Base-by-base conservation (phyloP, 2,329 filamentous ascomycete genomes). In the Colletotrichum sp. region DNA sequence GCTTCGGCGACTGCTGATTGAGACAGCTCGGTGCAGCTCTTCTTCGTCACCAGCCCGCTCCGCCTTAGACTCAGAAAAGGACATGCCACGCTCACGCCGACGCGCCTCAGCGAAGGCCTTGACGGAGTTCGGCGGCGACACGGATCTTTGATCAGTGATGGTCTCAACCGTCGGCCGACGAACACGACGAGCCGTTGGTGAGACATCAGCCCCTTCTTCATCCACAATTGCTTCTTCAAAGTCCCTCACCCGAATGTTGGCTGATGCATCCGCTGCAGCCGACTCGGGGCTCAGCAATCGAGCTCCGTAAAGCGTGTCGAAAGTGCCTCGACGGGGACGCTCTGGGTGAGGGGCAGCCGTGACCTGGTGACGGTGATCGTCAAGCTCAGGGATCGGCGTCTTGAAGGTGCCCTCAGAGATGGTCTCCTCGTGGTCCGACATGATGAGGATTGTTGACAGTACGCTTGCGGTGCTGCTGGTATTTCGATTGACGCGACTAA, bases 71-170 rank as follows among this genome's bases (percentile, higher is more conserved):
- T 90, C 90, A 19, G 89, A 91, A 78, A 89, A 87, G 27, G 89
- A 93, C 82, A 89, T 83, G 76, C 93, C 95, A 59, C 96, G 94
- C 82, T 96, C 95, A 75, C 96, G 93, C 75, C 95, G 95, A 67
- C 95, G 94, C 71, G 95, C 95, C 81, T 97, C 95, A 22, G 97
- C 97, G 85, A 99, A 99, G 6, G 97, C 97, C 84, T 99, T 98
- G 68, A 99, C 96, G 0, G 97, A 99, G 84, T 98, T 99, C 9
- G 97, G 97, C 13, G 96, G 96, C 8, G 97, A 99, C 3, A 92
- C 88, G 1, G 95, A 95, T 71, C 95, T 91, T 64, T 91, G 92
- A 27, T 91, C 90, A 29, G 87, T 84, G 62, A 88, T 84, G 2
- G 91, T 91, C 36, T 89, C 89, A 70, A 93, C 87, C 67, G 90